Conservation (phyloP, 2,329 filamentous ascomycete genomes). For the Arthrocladium fulminans region DNA sequence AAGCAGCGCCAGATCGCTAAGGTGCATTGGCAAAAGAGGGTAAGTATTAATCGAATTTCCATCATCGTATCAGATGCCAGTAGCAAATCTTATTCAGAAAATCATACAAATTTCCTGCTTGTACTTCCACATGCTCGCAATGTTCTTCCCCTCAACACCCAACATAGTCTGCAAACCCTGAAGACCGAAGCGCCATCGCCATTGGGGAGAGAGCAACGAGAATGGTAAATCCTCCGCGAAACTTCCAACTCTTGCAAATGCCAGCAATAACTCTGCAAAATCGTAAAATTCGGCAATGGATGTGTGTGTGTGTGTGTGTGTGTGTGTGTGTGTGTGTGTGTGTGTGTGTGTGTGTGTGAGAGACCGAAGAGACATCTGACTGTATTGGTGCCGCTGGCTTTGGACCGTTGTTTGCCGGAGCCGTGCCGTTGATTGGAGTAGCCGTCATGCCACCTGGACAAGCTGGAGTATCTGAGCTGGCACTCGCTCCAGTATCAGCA, state of each 20-base stretch:
- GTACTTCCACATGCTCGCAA: background rate
- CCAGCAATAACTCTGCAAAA: slow-evolving; percentile 7
- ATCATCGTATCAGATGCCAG: slow-evolving; percentile 4
- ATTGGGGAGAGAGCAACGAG: too few species aligned
- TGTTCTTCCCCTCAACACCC: background rate
- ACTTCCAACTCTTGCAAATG: slow-evolving; percentile 3
- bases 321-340: background rate
- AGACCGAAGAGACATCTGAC: slow-evolving; percentile 4
- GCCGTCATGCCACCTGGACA: background rate
- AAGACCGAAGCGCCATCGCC: too few species aligned
- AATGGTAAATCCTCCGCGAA: background rate
- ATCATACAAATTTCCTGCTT: background rate
- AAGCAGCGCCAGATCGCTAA: too few species aligned
- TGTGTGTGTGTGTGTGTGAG: too few species aligned
- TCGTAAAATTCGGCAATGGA: background rate
- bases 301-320: background rate
- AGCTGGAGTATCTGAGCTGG: slow-evolving; percentile 1
- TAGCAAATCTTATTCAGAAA: slow-evolving; percentile 4
- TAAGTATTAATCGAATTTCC: slow-evolving; percentile 1
- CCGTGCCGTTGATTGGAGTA: slow-evolving; percentile 4
- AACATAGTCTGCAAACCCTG: background rate
- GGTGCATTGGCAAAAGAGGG: background rate
- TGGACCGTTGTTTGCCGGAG: background rate
- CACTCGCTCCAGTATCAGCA: slow-evolving; percentile 7
- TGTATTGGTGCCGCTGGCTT: background rate